phyloP scores from a whole-genome alignment of 2,329 filamentous ascomycete genomes.

The Diaporthe longicolla region DNA sequence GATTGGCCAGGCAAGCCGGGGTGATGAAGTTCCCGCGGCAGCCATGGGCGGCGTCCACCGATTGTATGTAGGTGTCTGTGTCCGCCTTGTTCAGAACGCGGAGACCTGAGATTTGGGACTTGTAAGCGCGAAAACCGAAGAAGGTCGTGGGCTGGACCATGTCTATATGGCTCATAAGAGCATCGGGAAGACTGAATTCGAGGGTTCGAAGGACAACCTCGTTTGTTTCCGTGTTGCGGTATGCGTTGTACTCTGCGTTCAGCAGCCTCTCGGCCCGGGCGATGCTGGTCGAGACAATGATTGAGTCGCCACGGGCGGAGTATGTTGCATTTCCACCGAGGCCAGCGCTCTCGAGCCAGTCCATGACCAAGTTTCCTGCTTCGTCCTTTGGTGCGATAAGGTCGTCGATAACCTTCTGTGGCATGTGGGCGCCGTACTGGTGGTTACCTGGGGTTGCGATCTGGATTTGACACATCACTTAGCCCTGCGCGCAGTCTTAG shows the following conservation, averaged over 20 bases:
- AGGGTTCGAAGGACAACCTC: conserved; percentile 42
- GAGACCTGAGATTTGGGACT: conserved; percentile 27
- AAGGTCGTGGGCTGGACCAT: conserved; percentile 43
- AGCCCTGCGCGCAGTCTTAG: background rate
- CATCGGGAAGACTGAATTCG: conserved; percentile 38
- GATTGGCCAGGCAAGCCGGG: conserved; percentile 59
- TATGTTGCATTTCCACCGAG: conserved; percentile 46
- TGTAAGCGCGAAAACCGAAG: conserved; percentile 42
- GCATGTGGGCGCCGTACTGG: conserved; percentile 47
- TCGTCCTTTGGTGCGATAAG: conserved; percentile 45
- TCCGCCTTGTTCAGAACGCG: conserved; percentile 24
- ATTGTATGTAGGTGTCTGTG: background rate
- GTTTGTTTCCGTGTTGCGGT: conserved; percentile 45
- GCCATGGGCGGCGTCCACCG: conserved; percentile 40
- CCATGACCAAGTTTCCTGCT: conserved; percentile 44
- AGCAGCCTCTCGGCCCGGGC: conserved; percentile 57
- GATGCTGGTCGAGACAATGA: conserved; percentile 56
- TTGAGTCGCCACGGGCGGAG: conserved; percentile 53
- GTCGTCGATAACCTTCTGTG: conserved; percentile 44
- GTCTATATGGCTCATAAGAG: conserved; percentile 37
- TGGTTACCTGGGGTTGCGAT: conserved; percentile 46
- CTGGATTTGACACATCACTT: background rate
- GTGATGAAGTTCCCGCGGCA: conserved; percentile 53
- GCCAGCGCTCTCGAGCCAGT: conserved; percentile 45
- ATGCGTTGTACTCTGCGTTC: conserved; percentile 47